phyloP scores from a whole-genome alignment of 306 rosid species.

The Aeschynomene evenia region DNA sequence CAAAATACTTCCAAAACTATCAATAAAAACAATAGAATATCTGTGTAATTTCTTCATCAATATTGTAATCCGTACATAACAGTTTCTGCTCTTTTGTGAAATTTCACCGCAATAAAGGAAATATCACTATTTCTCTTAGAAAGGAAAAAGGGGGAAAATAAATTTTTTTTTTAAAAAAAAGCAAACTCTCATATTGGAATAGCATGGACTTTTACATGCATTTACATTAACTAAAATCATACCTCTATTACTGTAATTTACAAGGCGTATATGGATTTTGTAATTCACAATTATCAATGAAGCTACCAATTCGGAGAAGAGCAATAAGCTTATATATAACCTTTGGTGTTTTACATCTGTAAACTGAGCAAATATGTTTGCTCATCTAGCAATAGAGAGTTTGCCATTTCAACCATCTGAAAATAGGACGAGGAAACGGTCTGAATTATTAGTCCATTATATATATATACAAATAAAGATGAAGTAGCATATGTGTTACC shows the following conservation, averaged over 20 bases:
- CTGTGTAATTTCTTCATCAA: not conserved
- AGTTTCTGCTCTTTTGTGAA: not conserved
- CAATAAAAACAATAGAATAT: not conserved
- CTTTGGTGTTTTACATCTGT: conserved; percentile 24
- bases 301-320: not conserved
- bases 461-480: not conserved
- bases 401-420: conserved; percentile 61
- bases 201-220: conserved; percentile 3
- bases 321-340: not conserved
- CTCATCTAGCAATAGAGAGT: conserved; percentile 40
- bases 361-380: conserved; percentile 55
- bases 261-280: not conserved
- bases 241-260: not conserved
- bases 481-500: conserved; percentile 40
- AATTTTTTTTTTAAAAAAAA: too few relatives aligned
- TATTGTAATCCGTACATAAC: not conserved
- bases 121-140: not conserved
- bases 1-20: not conserved
- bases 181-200: not conserved
- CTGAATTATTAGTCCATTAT: conserved; percentile 21
- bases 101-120: not conserved
- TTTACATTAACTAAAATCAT: not conserved
- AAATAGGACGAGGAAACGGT: not conserved
- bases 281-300: not conserved
- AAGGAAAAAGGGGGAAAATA: not conserved